A percentile compares a stretch with the other conserved stretches of the same genome.
Conservation (phyloP, 305 asterid genomes). For the Fraxinus albicans region DNA sequence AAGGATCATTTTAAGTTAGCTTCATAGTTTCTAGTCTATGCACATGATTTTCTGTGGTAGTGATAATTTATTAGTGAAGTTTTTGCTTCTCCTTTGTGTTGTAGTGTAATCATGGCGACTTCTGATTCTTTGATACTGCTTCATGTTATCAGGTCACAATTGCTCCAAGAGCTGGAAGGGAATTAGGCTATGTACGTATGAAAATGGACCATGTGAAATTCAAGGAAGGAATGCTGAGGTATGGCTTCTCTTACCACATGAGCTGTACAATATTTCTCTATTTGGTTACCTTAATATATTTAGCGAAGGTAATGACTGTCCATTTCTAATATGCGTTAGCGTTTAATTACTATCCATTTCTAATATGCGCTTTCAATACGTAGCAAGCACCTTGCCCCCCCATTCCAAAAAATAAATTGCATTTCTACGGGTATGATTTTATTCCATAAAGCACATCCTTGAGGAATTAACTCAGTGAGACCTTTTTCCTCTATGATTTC, state of each 20-base stretch:
- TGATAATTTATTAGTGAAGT: background rate
- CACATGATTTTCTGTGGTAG: background rate
- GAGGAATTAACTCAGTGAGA: background rate
- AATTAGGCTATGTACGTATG: constrained; percentile 78
- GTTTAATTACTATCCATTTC: background rate
- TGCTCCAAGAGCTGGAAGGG: constrained; percentile 93
- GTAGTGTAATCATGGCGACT: background rate
- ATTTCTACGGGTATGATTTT: background rate
- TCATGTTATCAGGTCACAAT: constrained; percentile 61
- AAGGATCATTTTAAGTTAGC: background rate
- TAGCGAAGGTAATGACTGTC: background rate
- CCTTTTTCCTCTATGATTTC: background rate
- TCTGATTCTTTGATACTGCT: background rate
- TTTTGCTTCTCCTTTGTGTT: background rate
- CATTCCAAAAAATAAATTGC: background rate
- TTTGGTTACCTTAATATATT: background rate
- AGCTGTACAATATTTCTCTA: background rate
- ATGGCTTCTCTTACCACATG: constrained; percentile 5
- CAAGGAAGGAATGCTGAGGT: constrained; percentile 86
- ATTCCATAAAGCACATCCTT: background rate
- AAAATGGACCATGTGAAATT: constrained; percentile 82
- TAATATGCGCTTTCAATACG: background rate
- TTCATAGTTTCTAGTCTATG: background rate
- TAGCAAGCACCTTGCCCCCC: background rate
- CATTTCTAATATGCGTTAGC: background rate